Percentiles rank a stretch among this genome's conserved stretches.
Conservation (phyloP, 495 filamentous ascomycete genomes). For the Trichoderma virens region DNA sequence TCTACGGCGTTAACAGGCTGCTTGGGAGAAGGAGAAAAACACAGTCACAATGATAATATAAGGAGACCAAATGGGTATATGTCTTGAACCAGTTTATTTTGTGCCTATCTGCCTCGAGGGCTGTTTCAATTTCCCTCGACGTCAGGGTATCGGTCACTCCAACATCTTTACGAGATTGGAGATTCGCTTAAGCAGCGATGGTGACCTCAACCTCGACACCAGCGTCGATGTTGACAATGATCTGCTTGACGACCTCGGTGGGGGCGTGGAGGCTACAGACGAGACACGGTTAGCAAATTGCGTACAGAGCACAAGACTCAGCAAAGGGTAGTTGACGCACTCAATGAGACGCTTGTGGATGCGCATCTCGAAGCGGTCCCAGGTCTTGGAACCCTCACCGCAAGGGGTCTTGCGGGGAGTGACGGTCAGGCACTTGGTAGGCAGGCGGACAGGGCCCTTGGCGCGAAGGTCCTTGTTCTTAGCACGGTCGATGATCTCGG, state of each 20-base stretch:
- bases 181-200: conserved; percentile 75
- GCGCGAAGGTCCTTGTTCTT: conserved; percentile 97
- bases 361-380: conserved; percentile 98
- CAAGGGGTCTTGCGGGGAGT: conserved; percentile 84
- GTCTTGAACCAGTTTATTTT: conserved; percentile 5
- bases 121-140: background rate
- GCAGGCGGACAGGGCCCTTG: conserved; percentile 97
- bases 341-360: conserved; percentile 98
- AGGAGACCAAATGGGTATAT: background rate
- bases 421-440: conserved; percentile 94
- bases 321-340: conserved; percentile 41
- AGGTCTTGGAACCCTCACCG: conserved; percentile 99
- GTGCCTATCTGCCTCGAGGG: background rate
- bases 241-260: conserved; percentile 99
- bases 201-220: conserved; percentile 99
- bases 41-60: background rate
- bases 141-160: conserved; percentile 4
- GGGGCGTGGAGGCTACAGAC: conserved; percentile 75
- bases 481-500: conserved; percentile 96
- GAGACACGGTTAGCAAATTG: conserved; percentile 8
- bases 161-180: background rate
- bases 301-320: background rate
- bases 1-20: background rate
- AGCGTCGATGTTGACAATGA: conserved; percentile 99
- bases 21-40: background rate